Conservation (phyloP, 495 filamentous ascomycete species). For the Penicillium bialowiezense region DNA sequence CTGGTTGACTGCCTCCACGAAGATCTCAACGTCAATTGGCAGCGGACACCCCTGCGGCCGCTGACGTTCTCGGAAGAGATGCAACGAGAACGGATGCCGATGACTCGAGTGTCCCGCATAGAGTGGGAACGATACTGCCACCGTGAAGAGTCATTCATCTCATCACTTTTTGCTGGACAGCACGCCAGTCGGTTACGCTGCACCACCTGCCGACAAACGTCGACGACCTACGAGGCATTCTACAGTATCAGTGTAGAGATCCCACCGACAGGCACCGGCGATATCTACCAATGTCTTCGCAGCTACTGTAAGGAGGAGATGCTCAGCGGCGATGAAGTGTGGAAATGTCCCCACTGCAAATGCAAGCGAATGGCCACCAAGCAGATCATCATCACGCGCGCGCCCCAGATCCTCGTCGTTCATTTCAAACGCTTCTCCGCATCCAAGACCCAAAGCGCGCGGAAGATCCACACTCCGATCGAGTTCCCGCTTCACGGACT, state of each 20-base stretch:
- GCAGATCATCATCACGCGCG: slow-evolving; percentile 69
- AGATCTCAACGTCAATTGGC: slow-evolving; percentile 68
- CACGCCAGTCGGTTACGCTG: slow-evolving; percentile 63
- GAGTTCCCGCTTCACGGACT: slow-evolving; percentile 66
- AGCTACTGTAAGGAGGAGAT: slow-evolving; percentile 68
- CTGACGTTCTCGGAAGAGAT: slow-evolving; percentile 62
- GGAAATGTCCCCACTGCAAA: slow-evolving; percentile 72
- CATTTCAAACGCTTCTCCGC: slow-evolving; percentile 74
- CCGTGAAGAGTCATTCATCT: slow-evolving; percentile 63
- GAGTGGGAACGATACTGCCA: slow-evolving; percentile 72
- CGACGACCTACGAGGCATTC: slow-evolving; percentile 71
- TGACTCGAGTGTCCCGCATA: slow-evolving; percentile 54
- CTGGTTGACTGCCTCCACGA: slow-evolving; percentile 69
- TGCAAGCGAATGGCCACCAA: slow-evolving; percentile 66
- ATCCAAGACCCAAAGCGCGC: slow-evolving; percentile 52
- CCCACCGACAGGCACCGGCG: slow-evolving; percentile 46
- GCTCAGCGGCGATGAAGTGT: slow-evolving; percentile 64
- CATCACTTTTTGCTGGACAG: slow-evolving; percentile 69
- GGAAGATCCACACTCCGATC: slow-evolving; percentile 66
- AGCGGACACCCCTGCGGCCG: slow-evolving; percentile 52
- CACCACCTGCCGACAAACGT: slow-evolving; percentile 60
- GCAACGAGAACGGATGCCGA: slow-evolving; percentile 60
- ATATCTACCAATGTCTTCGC: slow-evolving; percentile 62
- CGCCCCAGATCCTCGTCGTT: slow-evolving; percentile 68
- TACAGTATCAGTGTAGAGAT: slow-evolving; percentile 68